Evolutionary conservation across 805 yeast genomes (phyloP).

Genomic region (Ogataea angusta): DNA sequence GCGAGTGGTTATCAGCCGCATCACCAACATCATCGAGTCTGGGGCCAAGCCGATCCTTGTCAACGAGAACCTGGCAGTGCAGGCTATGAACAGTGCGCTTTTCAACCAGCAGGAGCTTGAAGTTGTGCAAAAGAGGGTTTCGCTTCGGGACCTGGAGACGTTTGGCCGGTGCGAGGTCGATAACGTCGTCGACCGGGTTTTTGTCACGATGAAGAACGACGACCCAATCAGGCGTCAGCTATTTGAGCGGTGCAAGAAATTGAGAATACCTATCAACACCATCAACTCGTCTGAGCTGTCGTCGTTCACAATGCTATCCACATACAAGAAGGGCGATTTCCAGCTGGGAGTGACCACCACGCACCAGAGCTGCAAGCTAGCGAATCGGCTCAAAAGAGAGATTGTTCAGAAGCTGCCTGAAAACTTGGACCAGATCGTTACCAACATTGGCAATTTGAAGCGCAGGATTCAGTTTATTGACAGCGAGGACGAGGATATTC

Average conservation of each 20-base stretch:
- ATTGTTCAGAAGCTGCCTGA: slow-evolving; percentile 61
- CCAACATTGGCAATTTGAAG: slow-evolving; percentile 66
- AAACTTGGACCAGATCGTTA: slow-evolving; percentile 66
- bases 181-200: slow-evolving; percentile 70
- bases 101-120: slow-evolving; percentile 16
- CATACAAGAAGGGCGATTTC: slow-evolving; percentile 66
- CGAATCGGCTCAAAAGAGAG: slow-evolving; percentile 76
- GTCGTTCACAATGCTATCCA: slow-evolving; percentile 73
- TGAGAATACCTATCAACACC: slow-evolving; percentile 80
- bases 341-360: slow-evolving; percentile 82
- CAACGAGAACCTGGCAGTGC: slow-evolving; percentile 24
- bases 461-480: slow-evolving; percentile 52
- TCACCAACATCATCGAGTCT: slow-evolving; percentile 43
- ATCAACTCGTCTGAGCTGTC: slow-evolving; percentile 70
- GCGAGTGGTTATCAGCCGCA: slow-evolving; percentile 43
- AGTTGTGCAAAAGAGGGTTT: slow-evolving; percentile 32
- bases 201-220: slow-evolving; percentile 44
- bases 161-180: slow-evolving; percentile 65
- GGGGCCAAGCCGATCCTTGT: slow-evolving; percentile 59
- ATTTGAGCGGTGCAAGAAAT: slow-evolving; percentile 47
- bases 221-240: slow-evolving; percentile 38
- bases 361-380: slow-evolving; percentile 87
- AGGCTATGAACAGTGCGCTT: slow-evolving; percentile 16
- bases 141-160: slow-evolving; percentile 43
- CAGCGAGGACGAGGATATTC: slow-evolving; percentile 32